Evolutionary conservation across 1,139 yeast genomes (phyloP), one percentile per base, ranked within the genome.

Genomic region (Chernovozyma sophiae-reginae): DNA sequence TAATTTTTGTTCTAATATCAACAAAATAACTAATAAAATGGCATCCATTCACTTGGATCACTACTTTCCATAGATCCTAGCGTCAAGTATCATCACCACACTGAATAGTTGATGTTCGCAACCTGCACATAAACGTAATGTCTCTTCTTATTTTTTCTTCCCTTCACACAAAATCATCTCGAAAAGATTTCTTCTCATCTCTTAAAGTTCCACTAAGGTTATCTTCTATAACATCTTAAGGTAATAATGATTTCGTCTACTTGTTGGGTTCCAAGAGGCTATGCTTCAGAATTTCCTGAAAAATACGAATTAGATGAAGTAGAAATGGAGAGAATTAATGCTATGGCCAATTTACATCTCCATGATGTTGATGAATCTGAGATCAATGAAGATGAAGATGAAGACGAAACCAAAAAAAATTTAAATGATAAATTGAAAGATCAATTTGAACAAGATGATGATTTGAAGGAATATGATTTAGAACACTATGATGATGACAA

Each of bases 241-340:
- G n/a, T n/a, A 20, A 42, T 23, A 27, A 89, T 94, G 96, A 82
- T 92, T 47, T 89, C 98, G 35, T 84, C 97, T 24, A 82, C 94
- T 35, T 68, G 83, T 36, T 92, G 98, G 97, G 96, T 92, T 25
- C 97, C 97, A 34, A 77, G 96, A 53, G 99, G 99, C 10, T 85
- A 75, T 58, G 95, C 98, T 22, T 77, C 95, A 28, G 97, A 90
- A 58, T 86, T 83, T 55, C 98, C 98, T 4, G 86, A 80, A 50
- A 78, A 85, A 55, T 89, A 87, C 54, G 96, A 86, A 48, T 67
- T 92, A 42, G 81, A 89, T 51, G 97, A 92, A 46, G 94, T 77
- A 42, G 99, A 92, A 62, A 82, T 92, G 86, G 94, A 79, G 42
- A 77, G 97, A 62, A 89, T 92, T 55, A 79, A 82, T 44, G 80